Conservation (phyloP, 257 asterid genomes). For the Fraxinus cuspidata region DNA sequence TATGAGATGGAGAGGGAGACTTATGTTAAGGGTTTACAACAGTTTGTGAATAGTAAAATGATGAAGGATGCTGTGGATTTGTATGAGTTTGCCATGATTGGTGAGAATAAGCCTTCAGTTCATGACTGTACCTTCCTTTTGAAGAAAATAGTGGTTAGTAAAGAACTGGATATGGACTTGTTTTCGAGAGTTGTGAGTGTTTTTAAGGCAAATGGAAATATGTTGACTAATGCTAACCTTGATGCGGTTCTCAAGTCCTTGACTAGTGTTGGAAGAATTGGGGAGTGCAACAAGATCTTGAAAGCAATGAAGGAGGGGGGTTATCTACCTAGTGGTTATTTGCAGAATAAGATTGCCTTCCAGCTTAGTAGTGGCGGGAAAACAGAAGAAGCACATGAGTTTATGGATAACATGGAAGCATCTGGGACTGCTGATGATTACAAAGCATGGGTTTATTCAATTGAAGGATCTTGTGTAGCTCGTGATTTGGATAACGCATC, state of each 20-base stretch:
- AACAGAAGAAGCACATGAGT: slow-evolving; percentile 44
- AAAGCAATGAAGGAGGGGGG: slow-evolving; percentile 63
- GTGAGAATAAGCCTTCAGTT: slow-evolving; percentile 58
- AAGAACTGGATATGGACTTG: slow-evolving; percentile 71
- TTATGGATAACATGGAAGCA: slow-evolving; percentile 38
- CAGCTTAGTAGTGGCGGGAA: slow-evolving; percentile 53
- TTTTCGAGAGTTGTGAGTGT: slow-evolving; percentile 54
- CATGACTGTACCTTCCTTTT: slow-evolving; percentile 69
- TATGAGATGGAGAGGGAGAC: slow-evolving; percentile 61
- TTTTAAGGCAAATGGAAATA: slow-evolving; percentile 59
- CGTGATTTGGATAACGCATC: slow-evolving; percentile 66
- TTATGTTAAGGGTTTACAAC: slow-evolving; percentile 41
- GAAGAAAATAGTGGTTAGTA: slow-evolving; percentile 68
- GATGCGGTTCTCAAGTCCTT: slow-evolving; percentile 69
- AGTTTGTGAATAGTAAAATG: slow-evolving; percentile 57
- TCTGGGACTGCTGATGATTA: slow-evolving; percentile 28
- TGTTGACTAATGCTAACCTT: slow-evolving; percentile 47
- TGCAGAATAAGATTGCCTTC: slow-evolving; percentile 53
- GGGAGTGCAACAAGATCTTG: slow-evolving; percentile 57
- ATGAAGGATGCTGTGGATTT: slow-evolving; percentile 72
- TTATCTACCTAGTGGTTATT: slow-evolving; percentile 42
- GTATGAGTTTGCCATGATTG: slow-evolving; percentile 71
- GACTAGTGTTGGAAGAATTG: slow-evolving; percentile 67
- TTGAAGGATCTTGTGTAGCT: slow-evolving; percentile 60
- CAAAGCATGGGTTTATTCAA: slow-evolving; percentile 55